Conservation (phyloP, 1,284 basidiomycete genomes). For the Rhodotorula sp. region DNA sequence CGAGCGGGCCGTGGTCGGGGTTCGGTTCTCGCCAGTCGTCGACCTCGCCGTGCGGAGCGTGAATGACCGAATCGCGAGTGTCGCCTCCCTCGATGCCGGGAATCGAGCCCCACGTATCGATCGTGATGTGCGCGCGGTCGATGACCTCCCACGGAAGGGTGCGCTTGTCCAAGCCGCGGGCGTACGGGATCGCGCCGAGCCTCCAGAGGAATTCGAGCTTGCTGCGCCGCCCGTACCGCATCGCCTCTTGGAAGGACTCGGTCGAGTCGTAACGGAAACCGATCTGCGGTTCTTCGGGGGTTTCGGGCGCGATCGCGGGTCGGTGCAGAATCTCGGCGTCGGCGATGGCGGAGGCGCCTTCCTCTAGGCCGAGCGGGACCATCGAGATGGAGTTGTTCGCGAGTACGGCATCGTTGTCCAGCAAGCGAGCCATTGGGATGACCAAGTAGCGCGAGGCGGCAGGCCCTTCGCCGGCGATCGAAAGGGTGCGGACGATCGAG, state of each 20-base stretch:
- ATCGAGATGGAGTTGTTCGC: conserved; percentile 39
- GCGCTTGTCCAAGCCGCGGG: conserved; percentile 43
- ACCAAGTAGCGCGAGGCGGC: conserved; percentile 42
- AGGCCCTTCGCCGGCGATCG: conserved; percentile 40
- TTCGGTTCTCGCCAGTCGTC: conserved; percentile 4
- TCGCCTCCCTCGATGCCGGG: conserved; percentile 31
- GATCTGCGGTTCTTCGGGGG: conserved; percentile 47
- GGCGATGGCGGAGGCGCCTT: conserved; percentile 25
- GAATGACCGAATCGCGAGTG: conserved; percentile 28
- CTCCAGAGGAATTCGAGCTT: conserved; percentile 49
- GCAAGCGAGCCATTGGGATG: conserved; percentile 47
- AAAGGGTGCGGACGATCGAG: conserved; percentile 43
- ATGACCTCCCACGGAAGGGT: conserved; percentile 45
- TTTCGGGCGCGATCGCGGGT: conserved; percentile 29
- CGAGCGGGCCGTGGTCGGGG: conserved; percentile 32
- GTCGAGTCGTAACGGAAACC: conserved; percentile 49
- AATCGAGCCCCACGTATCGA: conserved; percentile 44
- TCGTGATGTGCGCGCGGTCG: conserved; percentile 44
- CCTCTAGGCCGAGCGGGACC: conserved; percentile 33
- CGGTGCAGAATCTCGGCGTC: conserved; percentile 36
- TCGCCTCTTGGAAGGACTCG: conserved; percentile 44
- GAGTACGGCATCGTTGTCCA: conserved; percentile 43
- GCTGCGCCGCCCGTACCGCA: conserved; percentile 47
- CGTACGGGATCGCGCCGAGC: conserved; percentile 46
- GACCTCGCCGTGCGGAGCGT: conserved; percentile 30